Evolutionary conservation across 352 stramenopile genomes (phyloP).

Genomic region (Blastocystis sp.): DNA sequence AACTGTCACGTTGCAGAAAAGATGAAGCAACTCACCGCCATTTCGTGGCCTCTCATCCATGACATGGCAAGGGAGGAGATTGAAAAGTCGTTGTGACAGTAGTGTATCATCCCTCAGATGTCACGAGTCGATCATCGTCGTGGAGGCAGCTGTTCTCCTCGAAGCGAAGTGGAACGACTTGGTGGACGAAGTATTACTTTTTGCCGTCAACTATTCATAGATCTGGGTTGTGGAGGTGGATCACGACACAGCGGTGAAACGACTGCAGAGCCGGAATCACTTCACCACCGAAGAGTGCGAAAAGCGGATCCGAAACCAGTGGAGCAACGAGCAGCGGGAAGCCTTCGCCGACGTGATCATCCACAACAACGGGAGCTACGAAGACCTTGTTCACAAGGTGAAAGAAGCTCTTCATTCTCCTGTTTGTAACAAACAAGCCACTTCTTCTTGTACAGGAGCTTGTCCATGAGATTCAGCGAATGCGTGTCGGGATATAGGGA

Average conservation of each 20-base stretch:
- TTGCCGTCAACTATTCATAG: background rate
- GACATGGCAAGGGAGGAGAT: background rate
- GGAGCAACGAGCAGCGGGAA: slow-evolving; percentile 2
- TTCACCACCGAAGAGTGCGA: background rate
- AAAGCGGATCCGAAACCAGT: background rate
- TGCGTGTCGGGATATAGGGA: slow-evolving; percentile 78
- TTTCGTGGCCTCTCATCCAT: background rate
- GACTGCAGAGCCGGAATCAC: background rate
- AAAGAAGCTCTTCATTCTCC: background rate
- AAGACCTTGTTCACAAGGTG: background rate
- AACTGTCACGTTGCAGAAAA: background rate
- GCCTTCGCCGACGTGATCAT: background rate
- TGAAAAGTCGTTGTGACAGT: background rate
- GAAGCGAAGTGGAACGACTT: background rate
- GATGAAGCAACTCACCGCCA: slow-evolving; percentile 1
- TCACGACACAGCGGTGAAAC: background rate
- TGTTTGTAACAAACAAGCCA: slow-evolving; percentile 40
- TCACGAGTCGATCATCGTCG: background rate
- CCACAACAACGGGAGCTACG: background rate
- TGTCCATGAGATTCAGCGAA: slow-evolving; percentile 73
- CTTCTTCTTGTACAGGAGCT: slow-evolving; percentile 39
- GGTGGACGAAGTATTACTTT: background rate
- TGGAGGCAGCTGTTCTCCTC: background rate
- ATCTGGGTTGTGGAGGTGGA: slow-evolving; percentile 1
- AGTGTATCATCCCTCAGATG: background rate